Percentiles rank a stretch among this genome's conserved stretches.
Conservation (phyloP, 306 rosid genomes). For the Lathyrus tuberosus region DNA sequence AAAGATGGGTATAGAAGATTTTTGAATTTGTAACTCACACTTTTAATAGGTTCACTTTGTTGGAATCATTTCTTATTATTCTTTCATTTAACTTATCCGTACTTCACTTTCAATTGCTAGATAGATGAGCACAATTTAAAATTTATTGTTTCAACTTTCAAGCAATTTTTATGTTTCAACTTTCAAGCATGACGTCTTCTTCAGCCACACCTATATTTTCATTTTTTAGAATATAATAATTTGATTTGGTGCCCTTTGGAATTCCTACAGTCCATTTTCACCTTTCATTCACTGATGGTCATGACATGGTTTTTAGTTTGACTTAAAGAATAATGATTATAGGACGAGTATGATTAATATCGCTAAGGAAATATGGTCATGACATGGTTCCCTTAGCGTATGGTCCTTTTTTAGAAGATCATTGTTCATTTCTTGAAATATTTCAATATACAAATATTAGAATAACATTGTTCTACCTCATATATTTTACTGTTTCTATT, state of each 20-base stretch:
- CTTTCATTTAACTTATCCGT: slow-evolving; percentile 7
- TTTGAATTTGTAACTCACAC: slow-evolving; percentile 32
- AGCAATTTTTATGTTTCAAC: slow-evolving; percentile 6
- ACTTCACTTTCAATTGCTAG: slow-evolving; percentile 11
- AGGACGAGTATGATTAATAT: not conserved
- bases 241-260: not conserved
- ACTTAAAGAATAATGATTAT: too few relatives aligned
- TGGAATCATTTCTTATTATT: not conserved
- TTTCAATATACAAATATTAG: not conserved
- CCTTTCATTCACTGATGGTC: not conserved
- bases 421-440: not conserved
- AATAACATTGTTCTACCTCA: not conserved
- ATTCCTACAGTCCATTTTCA: not conserved
- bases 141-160: too few relatives aligned
- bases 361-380: not conserved
- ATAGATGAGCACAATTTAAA: not conserved
- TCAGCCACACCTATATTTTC: not conserved
- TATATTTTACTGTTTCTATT: too few relatives aligned
- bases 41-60: slow-evolving; percentile 3
- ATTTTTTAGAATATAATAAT: not conserved
- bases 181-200: slow-evolving; percentile 4
- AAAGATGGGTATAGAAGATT: slow-evolving; percentile 33
- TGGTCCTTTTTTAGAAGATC: not conserved
- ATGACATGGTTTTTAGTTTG: too few relatives aligned
- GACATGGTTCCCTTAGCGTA: not conserved